Percentiles rank a stretch among this genome's conserved stretches.
Conservation (phyloP, 2,329 filamentous ascomycete species). For the Botryotinia convoluta region DNA sequence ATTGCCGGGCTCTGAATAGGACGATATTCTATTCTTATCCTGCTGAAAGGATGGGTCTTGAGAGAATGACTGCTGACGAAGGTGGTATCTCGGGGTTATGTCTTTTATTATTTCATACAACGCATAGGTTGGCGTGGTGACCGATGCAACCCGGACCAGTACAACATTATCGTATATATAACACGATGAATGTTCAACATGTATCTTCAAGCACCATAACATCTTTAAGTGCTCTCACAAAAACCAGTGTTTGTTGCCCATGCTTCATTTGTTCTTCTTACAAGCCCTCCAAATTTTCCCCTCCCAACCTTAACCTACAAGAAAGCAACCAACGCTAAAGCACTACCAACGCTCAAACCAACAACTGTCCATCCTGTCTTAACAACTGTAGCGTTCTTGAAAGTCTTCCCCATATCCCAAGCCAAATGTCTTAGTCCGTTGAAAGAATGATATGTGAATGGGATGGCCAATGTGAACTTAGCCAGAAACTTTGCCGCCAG, state of each 20-base stretch:
- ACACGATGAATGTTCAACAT: not conserved
- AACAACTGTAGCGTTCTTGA: constrained; percentile 63
- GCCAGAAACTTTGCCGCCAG: constrained; percentile 54
- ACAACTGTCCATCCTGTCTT: constrained; percentile 63
- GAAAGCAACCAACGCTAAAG: constrained; percentile 39
- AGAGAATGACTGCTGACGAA: not conserved
- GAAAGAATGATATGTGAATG: constrained; percentile 66
- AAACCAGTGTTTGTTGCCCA: not conserved
- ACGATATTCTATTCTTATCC: no score
- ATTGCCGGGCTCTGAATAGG: not conserved
- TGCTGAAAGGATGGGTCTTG: not conserved
- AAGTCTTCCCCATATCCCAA: constrained; percentile 63
- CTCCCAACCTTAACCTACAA: constrained; percentile 22
- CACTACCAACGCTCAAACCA: constrained; percentile 51
- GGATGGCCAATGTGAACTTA: constrained; percentile 59
- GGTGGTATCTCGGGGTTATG: not conserved
- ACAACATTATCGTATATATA: not conserved
- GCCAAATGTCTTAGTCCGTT: constrained; percentile 71
- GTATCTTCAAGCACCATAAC: not conserved
- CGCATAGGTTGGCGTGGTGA: not conserved
- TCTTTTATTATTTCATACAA: not conserved
- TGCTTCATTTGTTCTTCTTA: constrained; percentile 8
- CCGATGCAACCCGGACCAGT: not conserved
- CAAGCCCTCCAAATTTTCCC: not conserved
- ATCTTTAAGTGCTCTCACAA: not conserved